phyloP scores from a whole-genome alignment of 345 rosid genomes.

The Syzygium oleosum region DNA sequence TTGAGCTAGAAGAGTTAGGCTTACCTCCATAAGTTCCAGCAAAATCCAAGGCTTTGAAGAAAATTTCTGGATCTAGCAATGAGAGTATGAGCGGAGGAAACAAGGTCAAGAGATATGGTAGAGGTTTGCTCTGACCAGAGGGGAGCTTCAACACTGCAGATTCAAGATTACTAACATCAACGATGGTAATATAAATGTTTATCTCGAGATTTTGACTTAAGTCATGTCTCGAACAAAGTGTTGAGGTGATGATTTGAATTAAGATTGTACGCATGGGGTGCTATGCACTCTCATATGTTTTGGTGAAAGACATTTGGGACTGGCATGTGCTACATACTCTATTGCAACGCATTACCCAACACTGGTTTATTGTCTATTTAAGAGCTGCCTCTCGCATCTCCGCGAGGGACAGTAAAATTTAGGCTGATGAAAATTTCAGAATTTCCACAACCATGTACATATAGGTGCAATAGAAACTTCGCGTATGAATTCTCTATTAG shows the following conservation, averaged over 20 bases:
- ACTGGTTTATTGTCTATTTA: background rate
- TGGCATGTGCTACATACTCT: background rate
- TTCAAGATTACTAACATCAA: background rate
- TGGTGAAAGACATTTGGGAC: background rate
- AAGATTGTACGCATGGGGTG: background rate
- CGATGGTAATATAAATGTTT: background rate
- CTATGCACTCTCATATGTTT: background rate
- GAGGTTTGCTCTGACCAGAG: constrained; percentile 43
- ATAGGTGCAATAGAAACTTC: background rate
- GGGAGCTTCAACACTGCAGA: constrained; percentile 69
- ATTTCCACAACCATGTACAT: background rate
- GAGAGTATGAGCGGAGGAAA: constrained; percentile 69
- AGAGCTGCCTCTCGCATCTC: background rate
- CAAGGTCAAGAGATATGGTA: constrained; percentile 63
- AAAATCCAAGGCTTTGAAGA: constrained; percentile 89
- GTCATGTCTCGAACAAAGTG: background rate
- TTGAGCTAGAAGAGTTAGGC: background rate
- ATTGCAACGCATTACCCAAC: background rate
- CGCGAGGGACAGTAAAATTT: background rate
- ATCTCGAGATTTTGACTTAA: background rate
- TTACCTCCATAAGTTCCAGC: constrained; percentile 96
- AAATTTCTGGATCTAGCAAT: constrained; percentile 79
- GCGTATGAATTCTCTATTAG: background rate
- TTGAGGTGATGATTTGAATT: background rate
- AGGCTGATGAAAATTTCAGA: background rate